Evolutionary conservation across 2,329 filamentous ascomycete genomes (phyloP).

Genomic region (Esteya vermicola): DNA sequence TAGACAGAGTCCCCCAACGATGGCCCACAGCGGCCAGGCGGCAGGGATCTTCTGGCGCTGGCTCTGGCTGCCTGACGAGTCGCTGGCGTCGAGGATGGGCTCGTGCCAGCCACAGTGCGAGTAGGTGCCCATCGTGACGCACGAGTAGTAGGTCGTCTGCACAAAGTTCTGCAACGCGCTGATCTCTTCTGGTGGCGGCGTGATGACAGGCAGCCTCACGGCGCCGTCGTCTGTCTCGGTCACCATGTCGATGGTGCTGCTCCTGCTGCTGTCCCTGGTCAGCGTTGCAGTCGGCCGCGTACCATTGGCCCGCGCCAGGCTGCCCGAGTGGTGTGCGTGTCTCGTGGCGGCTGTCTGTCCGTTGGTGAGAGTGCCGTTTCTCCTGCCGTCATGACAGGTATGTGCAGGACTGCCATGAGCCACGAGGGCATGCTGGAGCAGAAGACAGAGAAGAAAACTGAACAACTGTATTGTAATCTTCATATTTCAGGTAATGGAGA

Average conservation of each 20-base stretch:
- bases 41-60: neutral
- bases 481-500: neutral
- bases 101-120: slow-evolving; percentile 25
- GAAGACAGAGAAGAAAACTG: neutral
- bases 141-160: slow-evolving; percentile 25
- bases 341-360: too few species aligned
- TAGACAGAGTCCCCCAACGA: too few species aligned
- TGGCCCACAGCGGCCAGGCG: neutral
- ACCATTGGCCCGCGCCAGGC: too few species aligned
- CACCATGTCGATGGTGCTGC: too few species aligned
- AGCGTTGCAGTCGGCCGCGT: too few species aligned
- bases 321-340: too few species aligned
- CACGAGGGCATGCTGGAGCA: neutral
- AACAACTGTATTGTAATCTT: neutral
- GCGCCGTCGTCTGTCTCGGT: too few species aligned
- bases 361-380: too few species aligned
- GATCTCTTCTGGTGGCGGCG: neutral
- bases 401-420: neutral
- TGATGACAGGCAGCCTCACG: too few species aligned
- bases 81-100: slow-evolving; percentile 17
- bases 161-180: slow-evolving; percentile 14
- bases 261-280: too few species aligned
- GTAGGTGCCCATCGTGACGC: slow-evolving; percentile 16
- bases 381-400: neutral
- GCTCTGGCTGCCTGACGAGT: neutral